Conservation (phyloP, 805 yeast genomes). For the Candida nanaspora region DNA sequence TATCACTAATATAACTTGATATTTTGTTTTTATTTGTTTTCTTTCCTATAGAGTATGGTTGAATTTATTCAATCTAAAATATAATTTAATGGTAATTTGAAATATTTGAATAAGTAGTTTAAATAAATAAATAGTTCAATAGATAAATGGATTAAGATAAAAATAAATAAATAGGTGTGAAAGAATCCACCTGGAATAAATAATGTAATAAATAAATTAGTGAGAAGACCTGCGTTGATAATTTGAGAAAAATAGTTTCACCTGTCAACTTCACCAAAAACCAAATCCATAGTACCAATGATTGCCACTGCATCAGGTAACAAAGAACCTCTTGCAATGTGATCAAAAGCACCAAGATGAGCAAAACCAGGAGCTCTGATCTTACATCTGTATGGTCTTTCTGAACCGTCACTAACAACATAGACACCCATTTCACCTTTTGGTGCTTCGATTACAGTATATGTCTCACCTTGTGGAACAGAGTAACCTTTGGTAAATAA, state of each 20-base stretch:
- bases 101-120: not conserved
- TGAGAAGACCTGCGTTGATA: no score
- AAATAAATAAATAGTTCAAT: not conserved
- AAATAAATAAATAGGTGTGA: not conserved
- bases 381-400: conserved; percentile 87
- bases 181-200: no score
- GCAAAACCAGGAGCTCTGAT: conserved; percentile 95
- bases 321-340: conserved; percentile 77
- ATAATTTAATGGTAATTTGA: not conserved
- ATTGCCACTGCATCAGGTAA: conserved; percentile 90
- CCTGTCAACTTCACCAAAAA: conserved; percentile 92
- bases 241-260: no score
- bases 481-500: conserved; percentile 82
- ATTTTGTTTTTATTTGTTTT: no score
- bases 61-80: no score
- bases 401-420: conserved; percentile 82
- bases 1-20: not conserved
- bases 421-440: conserved; percentile 94
- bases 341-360: conserved; percentile 83
- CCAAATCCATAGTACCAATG: conserved; percentile 92
- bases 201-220: no score
- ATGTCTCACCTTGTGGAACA: conserved; percentile 88
- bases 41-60: not conserved
- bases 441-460: conserved; percentile 89
- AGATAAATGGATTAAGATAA: not conserved